Base-by-base conservation (phyloP, 1,139 yeast genomes). In the Torulaspora globosa region DNA sequence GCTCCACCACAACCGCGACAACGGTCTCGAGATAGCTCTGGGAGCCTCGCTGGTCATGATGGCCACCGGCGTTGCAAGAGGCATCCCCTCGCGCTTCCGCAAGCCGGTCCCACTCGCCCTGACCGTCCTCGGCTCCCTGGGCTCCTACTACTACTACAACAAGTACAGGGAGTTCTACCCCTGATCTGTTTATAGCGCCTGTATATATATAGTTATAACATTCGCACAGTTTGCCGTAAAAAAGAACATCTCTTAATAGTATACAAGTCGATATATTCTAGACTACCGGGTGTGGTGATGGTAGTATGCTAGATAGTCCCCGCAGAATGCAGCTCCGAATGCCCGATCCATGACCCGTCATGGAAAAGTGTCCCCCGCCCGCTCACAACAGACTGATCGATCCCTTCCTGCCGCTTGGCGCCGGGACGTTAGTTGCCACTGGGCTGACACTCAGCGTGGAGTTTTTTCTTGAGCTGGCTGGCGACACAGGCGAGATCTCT, bases 11-110 rank as follows among this genome's bases (percentile, higher is more conserved):
- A 86, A 87, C 63, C 81, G 80, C 50, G 88, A 85, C 62, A 79
- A 79, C 69, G 97, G 96, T 28, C 73, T 89, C 54, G 92, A 86
- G 63, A 63, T 84, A 35, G 96, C 96, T 0, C 70, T 88, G 45
- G 85, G 82, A 8, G 77, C 90, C 1, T 82, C 95, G 18, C 60
- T 79, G 1, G 61, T 84, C 10, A 73, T 89, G 55, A 67, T 83
- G 11, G 76, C 75, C 35, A 89, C 92, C 18, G 90, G 94, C 8
- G 57, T 84, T 14, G 76, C 80, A 16, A 76, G 97, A 57, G 80
- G 90, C 8, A 57, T 79, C 40, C 78, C 80, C 33, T 71, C 79
- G 15, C 57, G 65, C 11, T 81, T 82, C 64, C 73, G 71, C 53
- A 86, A 85, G 62, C 94, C 95, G 0, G 76, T 90, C 44, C 97